Evolutionary conservation across 1,139 yeast genomes (phyloP), one percentile per base, ranked within the genome.

Genomic region (Barnettozyma hawaiiensis): DNA sequence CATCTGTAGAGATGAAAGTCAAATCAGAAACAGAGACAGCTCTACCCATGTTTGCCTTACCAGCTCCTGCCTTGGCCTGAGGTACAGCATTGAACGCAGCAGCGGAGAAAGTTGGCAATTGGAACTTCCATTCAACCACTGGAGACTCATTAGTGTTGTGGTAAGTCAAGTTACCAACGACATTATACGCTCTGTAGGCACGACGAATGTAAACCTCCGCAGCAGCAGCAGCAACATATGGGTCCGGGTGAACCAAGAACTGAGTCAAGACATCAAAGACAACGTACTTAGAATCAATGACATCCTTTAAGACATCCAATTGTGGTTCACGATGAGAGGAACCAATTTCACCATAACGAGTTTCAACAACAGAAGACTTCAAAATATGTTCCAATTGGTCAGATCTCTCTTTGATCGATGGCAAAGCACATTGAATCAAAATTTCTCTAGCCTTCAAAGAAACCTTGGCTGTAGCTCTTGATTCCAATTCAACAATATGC

Each of bases 391-490:
- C 97, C 61, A 92, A 76, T 70, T 94, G 98, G 62, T 90, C 97
- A 21, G 96, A 84, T 69, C 98, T 83, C 69, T 92, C 98, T 65
- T 85, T 82, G 52, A 89, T 82, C 6, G 97, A 89, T 37, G 99
- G 98, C 66, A 92, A 74, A 33, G 97, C 87, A 63, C 97, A 90
- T 71, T 90, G 96, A 57, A 92, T 92, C 59, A 92, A 77, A 50
- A 92, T 85, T 68, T 94, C 99, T 64, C 97, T 81, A 1, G 97
- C 97, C 65, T 87, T 89, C 60, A 92, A 74, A n/a, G 96, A 86
- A 42, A 92, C 97, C 72, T 90, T 92, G 27, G 95, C 92, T 38
- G 96, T 81, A 14, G 86, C 78, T 62, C 96, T 83, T 31, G 92
- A 75, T 58, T 90, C 97, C 54, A 92, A 74, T 62, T 85, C 94